These are phyloP conservation scores for Hemileccinum rubropunctum DNA, from an alignment of 768 basidiomycete species.

Conservation along the genomic window DNA sequence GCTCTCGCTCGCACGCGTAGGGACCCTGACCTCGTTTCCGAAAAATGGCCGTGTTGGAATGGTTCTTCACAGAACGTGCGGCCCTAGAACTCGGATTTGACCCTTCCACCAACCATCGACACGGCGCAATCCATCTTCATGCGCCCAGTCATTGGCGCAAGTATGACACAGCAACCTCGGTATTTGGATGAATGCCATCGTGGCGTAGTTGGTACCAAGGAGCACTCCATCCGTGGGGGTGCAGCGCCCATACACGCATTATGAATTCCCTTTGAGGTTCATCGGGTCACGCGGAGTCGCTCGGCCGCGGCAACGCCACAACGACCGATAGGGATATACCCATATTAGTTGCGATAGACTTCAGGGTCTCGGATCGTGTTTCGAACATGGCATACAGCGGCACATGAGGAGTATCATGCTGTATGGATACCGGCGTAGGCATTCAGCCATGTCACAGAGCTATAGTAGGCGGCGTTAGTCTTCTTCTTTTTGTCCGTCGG, in stretches of 20 bases:
- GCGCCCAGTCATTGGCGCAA: not conserved
- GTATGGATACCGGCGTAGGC: not conserved
- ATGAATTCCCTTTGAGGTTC: constrained; percentile 9
- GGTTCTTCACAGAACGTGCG: not conserved
- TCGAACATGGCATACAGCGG: not conserved
- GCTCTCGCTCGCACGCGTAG: constrained; percentile 10
- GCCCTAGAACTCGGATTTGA: constrained; percentile 2
- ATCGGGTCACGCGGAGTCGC: constrained; percentile 1
- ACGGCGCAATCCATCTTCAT: not conserved
- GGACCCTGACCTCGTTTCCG: constrained; percentile 17
- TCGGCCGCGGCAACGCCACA: constrained; percentile 16
- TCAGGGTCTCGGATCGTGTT: constrained; percentile 9
- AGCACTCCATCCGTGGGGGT: not conserved
- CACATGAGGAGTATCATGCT: not conserved
- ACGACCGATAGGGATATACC: constrained; percentile 3
- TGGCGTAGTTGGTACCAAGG: not conserved
- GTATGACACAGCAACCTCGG: constrained; percentile 5
- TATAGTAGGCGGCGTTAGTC: no score
- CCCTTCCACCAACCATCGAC: not conserved
- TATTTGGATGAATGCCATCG: constrained; percentile 1
- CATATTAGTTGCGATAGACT: constrained; percentile 12
- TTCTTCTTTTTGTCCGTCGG: not conserved
- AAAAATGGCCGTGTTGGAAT: not conserved
- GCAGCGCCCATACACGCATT: not conserved
- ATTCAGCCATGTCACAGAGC: not conserved